Base-by-base conservation (phyloP, 345 rosid genomes). In the Moricandia moricandioides region DNA sequence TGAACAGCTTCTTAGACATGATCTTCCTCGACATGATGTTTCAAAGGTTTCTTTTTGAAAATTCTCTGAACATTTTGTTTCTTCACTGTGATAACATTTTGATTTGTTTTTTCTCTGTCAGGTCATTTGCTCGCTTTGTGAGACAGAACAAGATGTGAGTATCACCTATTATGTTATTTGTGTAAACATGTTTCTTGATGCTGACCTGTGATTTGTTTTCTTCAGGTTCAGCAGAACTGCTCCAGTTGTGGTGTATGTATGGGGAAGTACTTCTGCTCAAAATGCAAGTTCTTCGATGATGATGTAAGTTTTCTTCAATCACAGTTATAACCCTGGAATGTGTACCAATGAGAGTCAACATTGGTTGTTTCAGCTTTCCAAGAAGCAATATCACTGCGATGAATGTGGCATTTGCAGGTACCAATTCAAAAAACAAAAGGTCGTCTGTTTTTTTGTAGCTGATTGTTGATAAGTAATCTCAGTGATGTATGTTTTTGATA, bases 1-100 rank as follows among this genome's bases (percentile, higher is more conserved):
- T 6, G 78, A 81, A 27, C 85, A 81, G 80, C 72, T 60, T 67
- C 83, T 78, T 60, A 86, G 85, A 51, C 97, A 93, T 72, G 91
- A 91, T 63, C 70, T 91, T 71, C 98, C 97, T 2, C 86, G 97
- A 69, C 97, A 89, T 55, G 83, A 89, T 74, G 86, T 93, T 60
- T 63, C 81, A 67, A 84, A 85, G 95, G 98, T 45, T 4, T 21
- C 24, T 21, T 21, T 29, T 91, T 37, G 4, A 12, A 24, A 40
- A 13, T 47, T 54, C 40, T 66, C 58, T 68, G 4, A 39, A 45
- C 60, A 6, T 49, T 45, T 49, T 49, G 16, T 49, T 49, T 14
- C 8, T 16, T 49, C 55, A 49, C 55, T 49, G 21, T 49, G 55
- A 7, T 6, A 49, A 49, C 21, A 6, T 49, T 6, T 14, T 47